Evolutionary conservation across 352 stramenopile species (phyloP).

Genomic region (Pythium vanterpoolii): DNA sequence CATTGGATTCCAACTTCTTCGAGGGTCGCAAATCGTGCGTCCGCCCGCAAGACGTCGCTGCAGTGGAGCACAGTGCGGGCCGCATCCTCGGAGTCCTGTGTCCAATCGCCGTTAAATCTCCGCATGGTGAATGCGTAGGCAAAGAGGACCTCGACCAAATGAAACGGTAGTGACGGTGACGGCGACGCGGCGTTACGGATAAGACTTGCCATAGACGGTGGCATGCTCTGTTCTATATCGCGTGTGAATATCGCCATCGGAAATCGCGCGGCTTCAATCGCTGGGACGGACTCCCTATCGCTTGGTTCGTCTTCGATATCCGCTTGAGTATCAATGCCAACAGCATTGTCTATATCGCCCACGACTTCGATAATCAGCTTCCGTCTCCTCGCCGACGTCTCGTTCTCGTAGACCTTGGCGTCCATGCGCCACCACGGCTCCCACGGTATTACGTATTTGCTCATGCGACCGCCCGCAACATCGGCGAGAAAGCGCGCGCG

Average conservation of each 20-base stretch:
- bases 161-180: constrained; percentile 44
- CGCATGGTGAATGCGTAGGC: constrained; percentile 69
- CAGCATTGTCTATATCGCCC: background rate
- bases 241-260: constrained; percentile 49
- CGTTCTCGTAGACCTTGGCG: constrained; percentile 41
- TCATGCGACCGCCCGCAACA: constrained; percentile 59
- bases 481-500: constrained; percentile 57
- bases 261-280: constrained; percentile 37
- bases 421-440: constrained; percentile 66
- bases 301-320: background rate
- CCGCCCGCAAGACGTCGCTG: constrained; percentile 42
- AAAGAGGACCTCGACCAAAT: constrained; percentile 70
- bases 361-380: constrained; percentile 28
- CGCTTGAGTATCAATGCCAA: constrained; percentile 5
- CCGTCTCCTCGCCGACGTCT: constrained; percentile 38
- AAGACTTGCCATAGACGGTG: constrained; percentile 29
- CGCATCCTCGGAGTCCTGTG: constrained; percentile 50
- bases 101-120: constrained; percentile 76
- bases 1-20: constrained; percentile 40
- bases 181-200: constrained; percentile 33
- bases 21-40: constrained; percentile 45
- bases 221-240: constrained; percentile 32
- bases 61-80: constrained; percentile 40
- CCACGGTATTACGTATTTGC: constrained; percentile 64
- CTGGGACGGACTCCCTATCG: background rate